These are phyloP conservation scores for Fusarium foetens DNA, from an alignment of 2,329 filamentous ascomycete species.

Conservation along the genomic window DNA sequence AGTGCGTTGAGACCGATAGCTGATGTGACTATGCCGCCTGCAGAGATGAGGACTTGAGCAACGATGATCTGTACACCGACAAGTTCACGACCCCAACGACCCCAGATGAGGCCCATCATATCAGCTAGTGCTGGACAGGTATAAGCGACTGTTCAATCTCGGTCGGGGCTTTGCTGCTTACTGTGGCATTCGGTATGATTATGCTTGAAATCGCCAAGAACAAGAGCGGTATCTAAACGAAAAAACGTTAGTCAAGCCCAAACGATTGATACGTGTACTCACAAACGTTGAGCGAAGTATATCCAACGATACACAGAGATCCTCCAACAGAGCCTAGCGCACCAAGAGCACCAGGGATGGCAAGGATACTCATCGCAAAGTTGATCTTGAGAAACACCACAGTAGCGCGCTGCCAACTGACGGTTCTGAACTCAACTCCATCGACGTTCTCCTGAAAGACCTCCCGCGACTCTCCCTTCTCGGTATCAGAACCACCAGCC, in stretches of 20 bases:
- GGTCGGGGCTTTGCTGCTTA: neutral
- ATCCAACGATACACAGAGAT: neutral
- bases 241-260: neutral
- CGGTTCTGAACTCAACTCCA: neutral
- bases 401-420: neutral
- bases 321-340: neutral
- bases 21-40: neutral
- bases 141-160: neutral
- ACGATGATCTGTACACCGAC: neutral
- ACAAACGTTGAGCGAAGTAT: neutral
- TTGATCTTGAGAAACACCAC: neutral
- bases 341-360: neutral
- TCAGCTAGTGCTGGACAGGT: neutral
- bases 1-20: neutral
- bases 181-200: neutral
- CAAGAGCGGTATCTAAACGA: neutral
- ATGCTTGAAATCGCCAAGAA: neutral
- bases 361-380: neutral
- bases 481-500: neutral
- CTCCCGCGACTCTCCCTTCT: neutral
- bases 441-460: neutral
- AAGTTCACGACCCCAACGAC: neutral
- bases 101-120: neutral
- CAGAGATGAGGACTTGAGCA: neutral
- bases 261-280: neutral